phyloP scores from a whole-genome alignment of 441 rosid genomes.

The Adansonia madagascariensis region DNA sequence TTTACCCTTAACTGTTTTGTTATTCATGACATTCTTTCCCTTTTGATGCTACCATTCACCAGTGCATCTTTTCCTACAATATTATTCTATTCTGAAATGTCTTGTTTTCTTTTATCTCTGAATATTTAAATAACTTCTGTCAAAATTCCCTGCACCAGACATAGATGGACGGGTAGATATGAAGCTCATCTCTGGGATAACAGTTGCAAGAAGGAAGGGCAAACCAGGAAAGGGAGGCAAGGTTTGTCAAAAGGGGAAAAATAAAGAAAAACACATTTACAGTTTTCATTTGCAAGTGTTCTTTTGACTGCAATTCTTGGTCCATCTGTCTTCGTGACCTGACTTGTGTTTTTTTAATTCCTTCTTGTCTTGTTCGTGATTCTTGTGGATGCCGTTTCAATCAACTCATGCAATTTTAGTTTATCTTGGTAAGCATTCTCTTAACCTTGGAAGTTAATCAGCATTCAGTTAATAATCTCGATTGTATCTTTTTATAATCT shows the following conservation, averaged over 20 bases:
- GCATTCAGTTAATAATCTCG: not conserved
- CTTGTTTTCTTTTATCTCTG: not conserved
- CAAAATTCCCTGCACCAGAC: conserved; percentile 43
- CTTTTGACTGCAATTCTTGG: conserved; percentile 29
- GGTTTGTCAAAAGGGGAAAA: conserved; percentile 51
- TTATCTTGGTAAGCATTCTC: conserved; percentile 58
- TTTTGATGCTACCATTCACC: not conserved
- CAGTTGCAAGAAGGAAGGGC: conserved; percentile 98
- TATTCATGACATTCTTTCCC: not conserved
- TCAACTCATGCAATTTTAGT: conserved; percentile 49
- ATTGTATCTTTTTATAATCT: not conserved
- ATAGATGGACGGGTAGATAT: conserved; percentile 94
- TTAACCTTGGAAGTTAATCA: not conserved
- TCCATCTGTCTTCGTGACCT: conserved; percentile 33
- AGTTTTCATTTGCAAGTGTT: conserved; percentile 36
- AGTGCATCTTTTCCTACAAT: not conserved
- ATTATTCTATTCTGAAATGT: conserved; percentile 5
- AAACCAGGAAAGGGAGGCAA: conserved; percentile 97
- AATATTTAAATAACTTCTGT: conserved; percentile 8
- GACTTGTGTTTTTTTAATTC: conserved; percentile 33
- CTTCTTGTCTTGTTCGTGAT: conserved; percentile 27
- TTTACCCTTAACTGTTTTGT: too few species aligned
- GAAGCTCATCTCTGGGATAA: conserved; percentile 99
- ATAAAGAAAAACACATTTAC: not conserved
- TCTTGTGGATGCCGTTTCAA: conserved; percentile 41